A percentile compares a stretch with the other conserved stretches of the same genome.
phyloP scores from a whole-genome alignment of 1,284 basidiomycete species.

The Puccinia hordei region DNA sequence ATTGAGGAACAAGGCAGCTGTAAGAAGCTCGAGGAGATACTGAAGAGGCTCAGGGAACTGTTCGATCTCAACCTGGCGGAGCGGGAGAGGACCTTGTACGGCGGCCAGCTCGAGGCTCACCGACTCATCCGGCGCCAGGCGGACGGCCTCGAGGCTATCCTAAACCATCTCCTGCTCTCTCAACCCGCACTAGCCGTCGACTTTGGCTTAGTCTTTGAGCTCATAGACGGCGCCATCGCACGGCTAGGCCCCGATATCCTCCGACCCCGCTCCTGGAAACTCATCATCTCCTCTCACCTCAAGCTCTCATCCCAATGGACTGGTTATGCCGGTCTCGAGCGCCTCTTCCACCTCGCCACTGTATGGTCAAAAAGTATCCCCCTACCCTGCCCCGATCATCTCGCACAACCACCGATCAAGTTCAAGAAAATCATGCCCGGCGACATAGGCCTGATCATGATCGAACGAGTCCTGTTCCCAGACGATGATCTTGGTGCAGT shows the following conservation, averaged over 20 bases:
- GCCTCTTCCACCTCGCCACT: background rate
- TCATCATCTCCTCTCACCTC: constrained; percentile 2
- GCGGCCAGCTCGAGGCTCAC: background rate
- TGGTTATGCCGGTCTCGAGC: background rate
- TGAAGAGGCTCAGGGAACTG: no score
- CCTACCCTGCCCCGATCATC: background rate
- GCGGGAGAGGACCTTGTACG: no score
- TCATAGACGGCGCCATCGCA: background rate
- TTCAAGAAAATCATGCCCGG: constrained; percentile 29
- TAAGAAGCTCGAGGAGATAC: background rate
- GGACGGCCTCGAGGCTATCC: constrained; percentile 5
- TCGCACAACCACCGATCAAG: background rate
- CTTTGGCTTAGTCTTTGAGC: constrained; percentile 6
- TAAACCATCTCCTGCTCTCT: background rate
- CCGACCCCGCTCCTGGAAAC: constrained; percentile 7
- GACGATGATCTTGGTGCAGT: no score
- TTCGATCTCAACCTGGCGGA: no score
- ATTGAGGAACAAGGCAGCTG: background rate
- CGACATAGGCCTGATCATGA: background rate
- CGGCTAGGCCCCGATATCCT: constrained; percentile 9
- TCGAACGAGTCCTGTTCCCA: no score
- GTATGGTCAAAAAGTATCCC: background rate
- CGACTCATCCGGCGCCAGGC: background rate
- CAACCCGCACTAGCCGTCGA: background rate
- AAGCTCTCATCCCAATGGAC: constrained; percentile 8